phyloP scores from a whole-genome alignment of 345 rosid genomes.

The Brassica carinata region DNA sequence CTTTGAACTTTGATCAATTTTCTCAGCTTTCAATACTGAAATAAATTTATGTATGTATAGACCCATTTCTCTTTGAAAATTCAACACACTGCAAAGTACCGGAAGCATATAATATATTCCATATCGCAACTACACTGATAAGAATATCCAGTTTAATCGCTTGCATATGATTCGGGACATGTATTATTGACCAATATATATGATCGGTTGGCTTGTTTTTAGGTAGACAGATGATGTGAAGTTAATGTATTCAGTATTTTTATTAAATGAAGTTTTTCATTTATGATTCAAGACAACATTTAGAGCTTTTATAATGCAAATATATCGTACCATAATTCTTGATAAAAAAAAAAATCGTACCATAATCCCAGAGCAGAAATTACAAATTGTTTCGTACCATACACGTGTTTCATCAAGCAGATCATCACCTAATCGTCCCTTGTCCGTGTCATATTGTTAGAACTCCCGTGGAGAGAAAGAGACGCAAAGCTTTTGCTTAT shows the following conservation, averaged over 20 bases:
- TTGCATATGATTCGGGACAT: slow-evolving; percentile 8
- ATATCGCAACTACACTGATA: slow-evolving; percentile 1
- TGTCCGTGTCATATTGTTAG: neutral
- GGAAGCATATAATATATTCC: slow-evolving; percentile 29
- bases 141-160: slow-evolving; percentile 8
- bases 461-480: neutral
- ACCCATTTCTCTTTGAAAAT: slow-evolving; percentile 30
- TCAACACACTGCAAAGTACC: slow-evolving; percentile 3
- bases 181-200: slow-evolving; percentile 12
- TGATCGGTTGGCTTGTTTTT: neutral
- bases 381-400: neutral
- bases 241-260: neutral
- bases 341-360: neutral
- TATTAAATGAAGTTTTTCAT: neutral
- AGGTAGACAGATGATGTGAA: neutral
- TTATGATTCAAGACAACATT: neutral
- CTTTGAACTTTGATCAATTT: slow-evolving; percentile 18
- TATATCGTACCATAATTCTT: neutral
- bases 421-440: neutral
- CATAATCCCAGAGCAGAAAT: neutral
- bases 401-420: neutral
- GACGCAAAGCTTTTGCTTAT: neutral
- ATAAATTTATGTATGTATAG: slow-evolving; percentile 9
- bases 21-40: slow-evolving; percentile 12
- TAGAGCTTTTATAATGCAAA: neutral